phyloP scores from a whole-genome alignment of 106 monocot genomes.

The Allium fistulosum region DNA sequence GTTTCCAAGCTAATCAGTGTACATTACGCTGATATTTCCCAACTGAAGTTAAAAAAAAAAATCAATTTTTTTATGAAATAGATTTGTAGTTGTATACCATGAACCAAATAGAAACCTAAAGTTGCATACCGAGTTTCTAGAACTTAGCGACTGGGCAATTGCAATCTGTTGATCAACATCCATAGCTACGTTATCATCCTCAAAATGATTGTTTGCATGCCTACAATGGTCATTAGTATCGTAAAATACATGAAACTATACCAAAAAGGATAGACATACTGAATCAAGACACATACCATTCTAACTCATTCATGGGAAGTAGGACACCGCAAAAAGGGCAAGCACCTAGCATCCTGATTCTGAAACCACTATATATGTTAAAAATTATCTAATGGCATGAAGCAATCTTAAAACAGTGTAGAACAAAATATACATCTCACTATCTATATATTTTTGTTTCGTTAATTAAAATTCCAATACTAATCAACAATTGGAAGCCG shows the following conservation, averaged over 20 bases:
- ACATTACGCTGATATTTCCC: neutral
- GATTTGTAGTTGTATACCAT: neutral
- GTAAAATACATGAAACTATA: neutral
- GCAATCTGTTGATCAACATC: constrained; percentile 60
- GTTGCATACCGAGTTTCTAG: constrained; percentile 20
- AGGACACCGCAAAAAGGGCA: constrained; percentile 67
- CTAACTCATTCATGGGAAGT: constrained; percentile 42
- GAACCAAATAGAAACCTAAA: neutral
- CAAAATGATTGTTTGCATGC: constrained; percentile 82
- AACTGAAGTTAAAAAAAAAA: neutral
- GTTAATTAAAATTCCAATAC: no score
- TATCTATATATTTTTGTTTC: no score
- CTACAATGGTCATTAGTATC: constrained; percentile 19
- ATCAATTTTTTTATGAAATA: neutral
- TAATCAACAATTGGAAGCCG: no score
- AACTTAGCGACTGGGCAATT: constrained; percentile 34
- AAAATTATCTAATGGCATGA: no score
- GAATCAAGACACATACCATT: constrained; percentile 42
- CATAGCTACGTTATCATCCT: constrained; percentile 56
- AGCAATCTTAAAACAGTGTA: no score
- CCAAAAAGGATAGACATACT: neutral
- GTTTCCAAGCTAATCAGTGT: no score
- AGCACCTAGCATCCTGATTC: constrained; percentile 38
- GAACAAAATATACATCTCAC: no score
- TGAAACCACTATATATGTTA: no score